Evolutionary conservation across 2,329 filamentous ascomycete species (phyloP), one percentile per base, ranked within the genome.

Genomic region (Metarhizium sp.): DNA sequence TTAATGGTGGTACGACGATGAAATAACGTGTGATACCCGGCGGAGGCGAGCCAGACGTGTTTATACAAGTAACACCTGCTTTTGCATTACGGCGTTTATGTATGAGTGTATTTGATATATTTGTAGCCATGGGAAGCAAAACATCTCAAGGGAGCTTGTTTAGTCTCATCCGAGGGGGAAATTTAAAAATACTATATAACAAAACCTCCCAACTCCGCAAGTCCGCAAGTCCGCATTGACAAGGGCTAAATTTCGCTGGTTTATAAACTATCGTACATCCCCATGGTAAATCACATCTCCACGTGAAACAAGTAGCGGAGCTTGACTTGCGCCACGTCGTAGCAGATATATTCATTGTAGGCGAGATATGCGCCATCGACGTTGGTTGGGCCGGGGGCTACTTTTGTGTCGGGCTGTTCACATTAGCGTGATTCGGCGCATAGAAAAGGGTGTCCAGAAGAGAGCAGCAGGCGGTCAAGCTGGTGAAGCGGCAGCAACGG

Each of bases 331-430:
- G 83, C 75, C 3, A 87, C 73, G 60, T 90, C 79, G 63, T 90
- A 90, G 52, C 77, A 78, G 58, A 90, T 88, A 67, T 84, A 90
- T 71, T 90, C 87, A 64, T 90, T 90, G 71, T 90, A 90, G 51
- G 71, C 67, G 25, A 90, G 73, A 32, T 66, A 70, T 0, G 80
- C 76, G 11, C 69, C 63, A 0, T 59, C 36, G 0, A 81, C 66
- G 0, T 74, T 69, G 0, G 81, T 86, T 1, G 67, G 54, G 0
- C 76, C 77, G 0, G 81, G 79, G 7, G 60, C 65, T 2, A 71
- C 65, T 2, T 65, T 66, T 0, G 71, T 69, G 61, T 85, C 79
- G 47, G 81, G 81, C 78, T 80, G 57, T 53, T 56, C 47, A 13
- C 29, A 11, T 25, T 14, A 32, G 25, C 4, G 38, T 16, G 18